Conservation (phyloP, 2,329 filamentous ascomycete species). For the Aspergillus sp. region DNA sequence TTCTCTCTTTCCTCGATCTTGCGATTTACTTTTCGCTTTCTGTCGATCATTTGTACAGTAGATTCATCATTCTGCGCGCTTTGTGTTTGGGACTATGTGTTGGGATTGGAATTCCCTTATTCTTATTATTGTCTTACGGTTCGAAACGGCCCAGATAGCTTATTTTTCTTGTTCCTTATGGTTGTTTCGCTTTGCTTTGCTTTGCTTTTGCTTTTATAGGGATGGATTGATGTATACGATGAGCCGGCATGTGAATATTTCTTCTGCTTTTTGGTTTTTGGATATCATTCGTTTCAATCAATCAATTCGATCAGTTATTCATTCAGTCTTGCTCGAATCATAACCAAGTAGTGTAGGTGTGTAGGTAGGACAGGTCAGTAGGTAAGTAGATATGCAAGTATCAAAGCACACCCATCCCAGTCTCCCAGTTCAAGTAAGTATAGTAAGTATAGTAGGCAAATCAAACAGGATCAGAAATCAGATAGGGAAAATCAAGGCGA, state of each 20-base stretch:
- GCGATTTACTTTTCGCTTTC: background rate
- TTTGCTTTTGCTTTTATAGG: background rate
- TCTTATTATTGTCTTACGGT: background rate
- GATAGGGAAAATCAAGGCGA: constrained; percentile 5
- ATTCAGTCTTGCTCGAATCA: background rate
- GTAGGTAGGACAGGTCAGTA: too few species aligned
- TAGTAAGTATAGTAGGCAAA: too few species aligned
- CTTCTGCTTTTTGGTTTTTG: background rate
- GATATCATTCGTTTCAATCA: background rate
- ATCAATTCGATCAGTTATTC: background rate
- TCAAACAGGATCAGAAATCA: background rate
- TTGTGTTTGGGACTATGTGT: background rate
- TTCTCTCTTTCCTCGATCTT: background rate
- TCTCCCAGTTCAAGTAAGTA: too few species aligned
- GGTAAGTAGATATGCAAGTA: background rate
- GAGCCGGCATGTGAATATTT: constrained; percentile 4
- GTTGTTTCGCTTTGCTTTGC: too few species aligned
- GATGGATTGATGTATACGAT: constrained; percentile 2
- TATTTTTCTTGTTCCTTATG: background rate
- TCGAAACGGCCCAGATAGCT: background rate
- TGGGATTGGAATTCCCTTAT: background rate
- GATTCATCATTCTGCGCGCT: background rate
- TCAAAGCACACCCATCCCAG: background rate
- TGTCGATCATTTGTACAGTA: constrained; percentile 9
- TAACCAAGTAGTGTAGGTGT: background rate